Conservation (phyloP, 2,329 filamentous ascomycete species). For the Colletotrichum melonis region DNA sequence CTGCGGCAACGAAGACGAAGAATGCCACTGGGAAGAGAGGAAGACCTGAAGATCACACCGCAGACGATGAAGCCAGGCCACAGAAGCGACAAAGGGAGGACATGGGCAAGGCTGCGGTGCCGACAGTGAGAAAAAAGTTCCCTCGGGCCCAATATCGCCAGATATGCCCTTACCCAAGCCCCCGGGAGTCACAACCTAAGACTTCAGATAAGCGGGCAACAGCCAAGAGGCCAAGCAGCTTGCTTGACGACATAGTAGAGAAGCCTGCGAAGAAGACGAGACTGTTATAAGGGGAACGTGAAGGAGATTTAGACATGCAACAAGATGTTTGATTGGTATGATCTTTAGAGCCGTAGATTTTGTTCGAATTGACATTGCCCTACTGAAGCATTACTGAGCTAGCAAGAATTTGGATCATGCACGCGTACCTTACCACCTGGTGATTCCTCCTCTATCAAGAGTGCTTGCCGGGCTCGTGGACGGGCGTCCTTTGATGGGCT, state of each 20-base stretch:
- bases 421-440: too few relatives aligned
- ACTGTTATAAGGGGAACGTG: neutral
- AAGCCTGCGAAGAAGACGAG: neutral
- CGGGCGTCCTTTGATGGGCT: neutral
- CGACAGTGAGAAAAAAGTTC: neutral
- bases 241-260: neutral
- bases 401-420: too few relatives aligned
- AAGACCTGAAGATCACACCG: neutral
- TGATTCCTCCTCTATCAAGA: too few relatives aligned
- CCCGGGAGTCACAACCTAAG: neutral
- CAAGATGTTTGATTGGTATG: neutral
- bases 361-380: neutral
- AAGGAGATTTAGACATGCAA: neutral
- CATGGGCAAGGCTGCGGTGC: neutral
- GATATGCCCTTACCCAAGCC: neutral
- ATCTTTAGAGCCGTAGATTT: neutral
- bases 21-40: neutral
- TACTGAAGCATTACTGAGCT: too few relatives aligned
- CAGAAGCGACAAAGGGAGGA: neutral
- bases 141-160: neutral
- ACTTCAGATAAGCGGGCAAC: neutral
- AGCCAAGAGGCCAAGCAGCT: neutral
- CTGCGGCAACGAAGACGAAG: neutral
- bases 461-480: too few relatives aligned
- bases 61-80: neutral